Evolutionary conservation across 768 basidiomycete species (phyloP).

Genomic region (Chalciporus piperatus): DNA sequence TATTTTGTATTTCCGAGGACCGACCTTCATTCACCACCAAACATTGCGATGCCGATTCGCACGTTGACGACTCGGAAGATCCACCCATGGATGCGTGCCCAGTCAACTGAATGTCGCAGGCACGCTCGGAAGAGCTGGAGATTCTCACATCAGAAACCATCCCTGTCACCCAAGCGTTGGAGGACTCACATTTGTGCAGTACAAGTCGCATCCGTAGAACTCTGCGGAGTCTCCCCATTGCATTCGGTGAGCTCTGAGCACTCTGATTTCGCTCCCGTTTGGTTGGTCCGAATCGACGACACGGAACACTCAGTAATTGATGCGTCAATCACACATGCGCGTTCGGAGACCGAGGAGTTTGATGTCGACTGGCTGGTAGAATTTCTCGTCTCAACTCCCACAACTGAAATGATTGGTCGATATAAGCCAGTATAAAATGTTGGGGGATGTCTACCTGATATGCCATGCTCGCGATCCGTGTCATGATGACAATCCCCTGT

Average conservation of each 20-base stretch:
- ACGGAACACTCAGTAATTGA: background rate
- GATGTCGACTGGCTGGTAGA: background rate
- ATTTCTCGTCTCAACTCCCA: too few relatives aligned
- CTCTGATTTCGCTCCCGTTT: background rate
- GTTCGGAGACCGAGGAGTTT: background rate
- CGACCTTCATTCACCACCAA: background rate
- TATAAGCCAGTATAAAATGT: too few relatives aligned
- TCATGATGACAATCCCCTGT: background rate
- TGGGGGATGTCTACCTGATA: background rate
- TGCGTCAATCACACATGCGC: background rate
- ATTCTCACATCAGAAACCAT: background rate
- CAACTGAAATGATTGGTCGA: background rate
- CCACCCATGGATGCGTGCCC: background rate
- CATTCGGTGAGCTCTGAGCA: background rate
- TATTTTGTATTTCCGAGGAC: background rate
- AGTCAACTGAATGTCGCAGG: background rate
- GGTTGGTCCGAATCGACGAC: background rate
- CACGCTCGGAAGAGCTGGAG: background rate
- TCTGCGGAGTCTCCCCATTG: background rate
- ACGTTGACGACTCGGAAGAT: background rate
- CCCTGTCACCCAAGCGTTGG: background rate
- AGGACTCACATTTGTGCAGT: constrained; percentile 5
- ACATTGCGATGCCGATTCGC: background rate
- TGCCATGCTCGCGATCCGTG: background rate
- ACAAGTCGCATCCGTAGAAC: background rate